phyloP scores from a whole-genome alignment of 83 land plant genomes.

The Isoetes engelmannii region DNA sequence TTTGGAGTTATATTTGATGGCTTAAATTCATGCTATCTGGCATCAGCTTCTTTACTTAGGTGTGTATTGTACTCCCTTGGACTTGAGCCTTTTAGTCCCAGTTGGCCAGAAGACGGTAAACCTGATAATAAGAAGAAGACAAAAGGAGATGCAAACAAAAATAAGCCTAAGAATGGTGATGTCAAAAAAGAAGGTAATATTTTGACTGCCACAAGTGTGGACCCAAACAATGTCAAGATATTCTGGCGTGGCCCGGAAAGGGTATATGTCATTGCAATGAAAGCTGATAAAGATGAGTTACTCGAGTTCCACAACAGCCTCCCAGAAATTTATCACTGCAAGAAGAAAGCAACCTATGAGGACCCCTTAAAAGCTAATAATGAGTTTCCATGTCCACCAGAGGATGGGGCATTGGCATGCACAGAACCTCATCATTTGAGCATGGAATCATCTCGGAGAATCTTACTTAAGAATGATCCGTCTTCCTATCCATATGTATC shows the following conservation, averaged over 20 bases:
- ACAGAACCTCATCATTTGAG: background rate
- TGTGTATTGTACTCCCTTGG: conserved; percentile 23
- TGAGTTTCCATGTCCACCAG: conserved; percentile 13
- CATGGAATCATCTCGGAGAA: too few relatives aligned
- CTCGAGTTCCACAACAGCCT: background rate
- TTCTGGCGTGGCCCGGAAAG: conserved; percentile 15
- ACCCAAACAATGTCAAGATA: background rate
- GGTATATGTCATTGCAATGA: conserved; percentile 16
- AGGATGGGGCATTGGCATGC: conserved; percentile 2
- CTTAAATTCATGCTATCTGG: conserved; percentile 13
- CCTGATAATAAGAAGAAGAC: conserved; percentile 4
- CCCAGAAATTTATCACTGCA: conserved; percentile 5
- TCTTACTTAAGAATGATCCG: too few relatives aligned
- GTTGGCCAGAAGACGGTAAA: conserved; percentile 2
- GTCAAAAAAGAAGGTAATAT: background rate
- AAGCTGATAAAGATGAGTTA: conserved; percentile 13
- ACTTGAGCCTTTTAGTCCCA: conserved; percentile 14
- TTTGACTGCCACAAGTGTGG: background rate
- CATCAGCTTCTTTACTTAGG: conserved; percentile 6
- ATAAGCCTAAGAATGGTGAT: background rate
- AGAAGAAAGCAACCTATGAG: background rate
- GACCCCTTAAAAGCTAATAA: conserved; percentile 13
- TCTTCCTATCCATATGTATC: conserved; percentile 16
- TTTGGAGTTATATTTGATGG: conserved; percentile 35
- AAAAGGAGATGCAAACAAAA: background rate